phyloP scores from a whole-genome alignment of 2,329 filamentous ascomycete genomes.

The Fusarium gaditjirri region DNA sequence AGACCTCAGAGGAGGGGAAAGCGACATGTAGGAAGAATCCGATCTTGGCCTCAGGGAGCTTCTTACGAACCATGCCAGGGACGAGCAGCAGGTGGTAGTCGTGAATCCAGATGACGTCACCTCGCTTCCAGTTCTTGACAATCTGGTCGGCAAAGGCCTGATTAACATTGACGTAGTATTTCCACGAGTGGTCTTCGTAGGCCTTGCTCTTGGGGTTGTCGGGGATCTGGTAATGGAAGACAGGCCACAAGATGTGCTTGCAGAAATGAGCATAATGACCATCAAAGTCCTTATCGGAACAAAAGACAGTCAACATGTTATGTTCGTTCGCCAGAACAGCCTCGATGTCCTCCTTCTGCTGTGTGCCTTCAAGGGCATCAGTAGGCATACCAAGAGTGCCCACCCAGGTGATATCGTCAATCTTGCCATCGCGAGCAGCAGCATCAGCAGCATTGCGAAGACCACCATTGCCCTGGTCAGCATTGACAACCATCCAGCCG shows the following conservation, averaged over 20 bases:
- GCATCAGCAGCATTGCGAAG: slow-evolving; percentile 89
- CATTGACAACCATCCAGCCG: slow-evolving; percentile 83
- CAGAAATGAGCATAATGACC: slow-evolving; percentile 96
- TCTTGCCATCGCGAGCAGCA: slow-evolving; percentile 73
- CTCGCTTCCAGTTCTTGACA: slow-evolving; percentile 90
- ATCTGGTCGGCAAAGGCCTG: slow-evolving; percentile 93
- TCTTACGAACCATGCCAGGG: slow-evolving; percentile 87
- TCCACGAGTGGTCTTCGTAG: slow-evolving; percentile 96
- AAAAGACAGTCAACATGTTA: slow-evolving; percentile 85
- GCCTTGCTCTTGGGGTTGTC: slow-evolving; percentile 99
- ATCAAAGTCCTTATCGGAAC: slow-evolving; percentile 91
- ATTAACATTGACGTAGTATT: slow-evolving; percentile 92
- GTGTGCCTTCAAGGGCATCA: slow-evolving; percentile 78
- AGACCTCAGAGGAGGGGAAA: slow-evolving; percentile 96
- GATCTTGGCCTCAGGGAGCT: slow-evolving; percentile 92
- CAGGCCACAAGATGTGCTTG: slow-evolving; percentile 97
- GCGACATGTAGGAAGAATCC: slow-evolving; percentile 96
- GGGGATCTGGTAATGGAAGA: slow-evolving; percentile 97
- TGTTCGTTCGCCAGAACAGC: slow-evolving; percentile 83
- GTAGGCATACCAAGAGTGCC: slow-evolving; percentile 95
- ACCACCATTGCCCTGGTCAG: slow-evolving; percentile 92
- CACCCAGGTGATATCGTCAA: slow-evolving; percentile 86
- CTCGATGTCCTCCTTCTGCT: slow-evolving; percentile 84
- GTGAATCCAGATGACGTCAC: slow-evolving; percentile 93
- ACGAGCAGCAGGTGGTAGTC: slow-evolving; percentile 95